Conservation (phyloP, 1,284 basidiomycete species). For the Cutaneotrichosporon cavernicola region DNA sequence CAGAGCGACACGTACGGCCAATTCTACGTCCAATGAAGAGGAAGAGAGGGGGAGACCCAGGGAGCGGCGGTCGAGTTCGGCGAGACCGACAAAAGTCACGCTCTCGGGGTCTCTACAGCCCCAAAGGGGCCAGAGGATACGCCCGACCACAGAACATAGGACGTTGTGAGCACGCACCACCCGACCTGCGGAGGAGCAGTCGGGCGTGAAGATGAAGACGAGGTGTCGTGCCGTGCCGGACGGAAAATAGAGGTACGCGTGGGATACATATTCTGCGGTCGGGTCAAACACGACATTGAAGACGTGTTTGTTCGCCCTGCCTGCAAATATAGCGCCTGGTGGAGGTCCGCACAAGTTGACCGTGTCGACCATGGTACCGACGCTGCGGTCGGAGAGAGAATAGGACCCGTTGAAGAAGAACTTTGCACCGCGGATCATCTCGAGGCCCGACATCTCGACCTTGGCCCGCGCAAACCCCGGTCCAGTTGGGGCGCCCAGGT, state of each 20-base stretch:
- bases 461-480: neutral
- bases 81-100: neutral
- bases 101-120: neutral
- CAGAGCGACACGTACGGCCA: neutral
- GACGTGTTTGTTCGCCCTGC: neutral
- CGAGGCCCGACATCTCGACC: neutral
- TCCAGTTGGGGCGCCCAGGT: neutral
- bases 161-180: neutral
- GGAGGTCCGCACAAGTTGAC: neutral
- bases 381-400: neutral
- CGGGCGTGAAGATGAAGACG: neutral
- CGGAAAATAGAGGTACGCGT: neutral
- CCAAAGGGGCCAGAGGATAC: neutral
- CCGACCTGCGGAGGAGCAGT: neutral
- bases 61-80: neutral
- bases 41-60: neutral
- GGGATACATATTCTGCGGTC: neutral
- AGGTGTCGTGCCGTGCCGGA: neutral
- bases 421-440: neutral
- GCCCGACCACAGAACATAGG: neutral
- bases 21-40: neutral
- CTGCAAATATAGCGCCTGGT: neutral
- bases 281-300: constrained; percentile 1
- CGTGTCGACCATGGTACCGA: neutral
- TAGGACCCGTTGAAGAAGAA: neutral